Conservation (phyloP, 208 protist species). For the Leishmania amazonensis region DNA sequence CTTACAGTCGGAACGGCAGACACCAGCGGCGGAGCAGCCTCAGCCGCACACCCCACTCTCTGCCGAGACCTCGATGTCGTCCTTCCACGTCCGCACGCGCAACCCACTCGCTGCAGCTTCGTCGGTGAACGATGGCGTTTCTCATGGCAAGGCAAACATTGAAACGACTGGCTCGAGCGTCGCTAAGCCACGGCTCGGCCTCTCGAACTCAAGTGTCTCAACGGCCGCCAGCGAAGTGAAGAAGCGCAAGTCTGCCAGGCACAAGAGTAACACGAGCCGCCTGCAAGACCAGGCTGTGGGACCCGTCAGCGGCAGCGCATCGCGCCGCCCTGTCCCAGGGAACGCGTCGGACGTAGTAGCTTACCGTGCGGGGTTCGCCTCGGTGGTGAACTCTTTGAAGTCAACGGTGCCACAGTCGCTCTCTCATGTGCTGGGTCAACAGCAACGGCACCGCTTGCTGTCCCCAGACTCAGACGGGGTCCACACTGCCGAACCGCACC, state of each 20-base stretch:
- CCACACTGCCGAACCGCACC: neutral
- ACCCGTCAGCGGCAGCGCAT: conserved; percentile 1
- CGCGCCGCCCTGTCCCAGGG: neutral
- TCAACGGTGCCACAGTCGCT: neutral
- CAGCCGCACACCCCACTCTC: conserved; percentile 3
- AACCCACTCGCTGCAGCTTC: conserved; percentile 14
- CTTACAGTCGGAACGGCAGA: neutral
- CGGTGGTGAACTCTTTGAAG: neutral
- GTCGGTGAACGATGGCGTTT: neutral
- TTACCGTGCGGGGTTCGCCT: neutral
- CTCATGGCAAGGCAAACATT: neutral
- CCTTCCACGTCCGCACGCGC: conserved; percentile 12
- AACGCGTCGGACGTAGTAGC: neutral
- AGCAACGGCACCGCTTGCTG: conserved; percentile 3
- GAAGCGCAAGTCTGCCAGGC: conserved; percentile 20
- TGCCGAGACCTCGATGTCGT: conserved; percentile 5
- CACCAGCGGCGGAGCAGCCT: neutral
- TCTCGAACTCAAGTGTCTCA: neutral
- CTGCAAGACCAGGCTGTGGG: neutral
- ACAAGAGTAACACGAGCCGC: conserved; percentile 12
- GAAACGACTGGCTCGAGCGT: neutral
- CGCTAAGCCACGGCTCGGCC: conserved; percentile 3
- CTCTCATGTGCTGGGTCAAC: neutral
- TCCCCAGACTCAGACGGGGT: neutral
- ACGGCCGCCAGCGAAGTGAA: conserved; percentile 3